phyloP scores from a whole-genome alignment of 805 yeast genomes.

The Saccharomycopsis babjevae region DNA sequence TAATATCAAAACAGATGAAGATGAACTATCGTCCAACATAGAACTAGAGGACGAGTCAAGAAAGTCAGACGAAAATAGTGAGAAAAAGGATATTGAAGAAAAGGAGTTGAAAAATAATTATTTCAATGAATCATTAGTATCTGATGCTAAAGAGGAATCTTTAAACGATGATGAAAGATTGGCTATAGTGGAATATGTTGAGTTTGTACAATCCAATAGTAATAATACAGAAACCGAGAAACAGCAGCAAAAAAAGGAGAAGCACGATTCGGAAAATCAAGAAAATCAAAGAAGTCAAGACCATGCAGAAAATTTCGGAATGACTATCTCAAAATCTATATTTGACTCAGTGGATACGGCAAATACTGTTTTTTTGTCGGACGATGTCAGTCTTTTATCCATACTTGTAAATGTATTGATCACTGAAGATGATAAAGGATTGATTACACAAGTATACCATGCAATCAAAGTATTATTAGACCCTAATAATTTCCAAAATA shows the following conservation, averaged over 20 bases:
- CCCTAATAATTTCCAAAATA: conserved; percentile 26
- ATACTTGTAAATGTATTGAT: conserved; percentile 50
- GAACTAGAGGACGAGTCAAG: neutral
- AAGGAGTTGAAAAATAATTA: neutral
- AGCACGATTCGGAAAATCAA: neutral
- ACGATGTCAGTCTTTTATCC: conserved; percentile 39
- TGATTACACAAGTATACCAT: conserved; percentile 75
- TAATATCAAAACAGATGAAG: neutral
- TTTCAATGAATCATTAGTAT: neutral
- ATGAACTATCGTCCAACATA: neutral
- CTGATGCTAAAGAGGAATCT: neutral
- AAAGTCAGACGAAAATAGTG: neutral
- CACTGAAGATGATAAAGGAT: conserved; percentile 56
- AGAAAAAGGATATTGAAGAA: neutral
- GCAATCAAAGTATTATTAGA: conserved; percentile 69
- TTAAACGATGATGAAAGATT: neutral
- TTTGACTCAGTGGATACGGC: neutral
- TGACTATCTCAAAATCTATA: neutral
- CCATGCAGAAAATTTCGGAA: neutral
- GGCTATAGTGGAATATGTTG: neutral
- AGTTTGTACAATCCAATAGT: neutral
- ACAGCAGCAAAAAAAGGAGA: neutral
- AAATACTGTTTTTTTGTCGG: neutral
- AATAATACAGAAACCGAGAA: neutral
- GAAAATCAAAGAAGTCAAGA: neutral